Base-by-base conservation (phyloP, 306 rosid species). In the Cicer judaicum region DNA sequence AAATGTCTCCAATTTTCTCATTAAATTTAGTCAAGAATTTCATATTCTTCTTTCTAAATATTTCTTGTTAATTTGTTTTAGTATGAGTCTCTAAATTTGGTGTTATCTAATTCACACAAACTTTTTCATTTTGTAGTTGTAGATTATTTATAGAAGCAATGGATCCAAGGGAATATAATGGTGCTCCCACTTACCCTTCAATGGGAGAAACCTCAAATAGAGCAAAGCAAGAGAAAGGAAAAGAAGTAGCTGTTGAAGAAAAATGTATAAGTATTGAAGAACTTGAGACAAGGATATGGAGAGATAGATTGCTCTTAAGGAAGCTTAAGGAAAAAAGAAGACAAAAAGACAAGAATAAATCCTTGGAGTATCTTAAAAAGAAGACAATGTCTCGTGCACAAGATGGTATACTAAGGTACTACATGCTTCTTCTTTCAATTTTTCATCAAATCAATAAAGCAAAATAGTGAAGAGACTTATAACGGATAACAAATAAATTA, bases 301-400 rank as follows among this genome's bases (percentile, higher is more conserved):
- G 16, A 18, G 73, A 80, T 2, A 29, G 56, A 8, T 29, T 50
- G 73, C 2, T 68, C 3, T 0, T 80, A 70, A 74, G 14, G 66
- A 68, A 6, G 46, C 56, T 75, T 0, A 80, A 68, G 54, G 68
- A 61, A 1, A 43, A 75, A 8, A 61, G 53, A 14, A 68, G 10
- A 4, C 36, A 61, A 8, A 44, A 4, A 6, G 76, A 57, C 7
- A 59, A 19, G 1, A n/a, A 1, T 1, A 5, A 41, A 4, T 4
- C 75, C 4, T 0, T 11, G 0, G 66, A 59, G 21, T 46, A 36
- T 9, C 0, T 61, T 0, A 82, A 85, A 46, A 86, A 89, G 81
- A 92, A 88, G 71, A 84, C 85, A 65, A 82, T 92, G 93, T 76
- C 86, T 7, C 70, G 88, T 62, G 88, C 93, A 7, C 97, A 92